Evolutionary conservation across 345 rosid species (phyloP), one percentile per base, ranked within the genome.

Genomic region (Anacardium occidentale): DNA sequence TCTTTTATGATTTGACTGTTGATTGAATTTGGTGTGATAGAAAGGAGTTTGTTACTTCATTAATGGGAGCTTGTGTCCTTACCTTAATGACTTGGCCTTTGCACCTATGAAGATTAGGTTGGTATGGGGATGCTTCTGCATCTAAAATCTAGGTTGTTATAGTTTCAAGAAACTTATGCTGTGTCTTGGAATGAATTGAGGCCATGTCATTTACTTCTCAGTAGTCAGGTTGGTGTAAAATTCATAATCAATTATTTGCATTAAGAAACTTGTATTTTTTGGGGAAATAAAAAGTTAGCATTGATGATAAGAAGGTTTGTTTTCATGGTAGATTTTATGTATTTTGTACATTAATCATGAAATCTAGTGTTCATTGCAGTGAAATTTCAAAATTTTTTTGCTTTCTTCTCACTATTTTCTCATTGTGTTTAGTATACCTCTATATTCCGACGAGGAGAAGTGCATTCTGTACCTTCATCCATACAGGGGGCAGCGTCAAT

Each of bases 381-480:
- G 76, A 65, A 5, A 72, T 59, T 76, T 75, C 71, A 18, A 9
- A 66, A 44, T 20, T 7, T 29, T 29, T 29, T 29, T 29, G 3
- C 32, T 29, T 55, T 55, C 67, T 22, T 17, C 69, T 71, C 6
- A 17, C 40, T 52, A 57, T 51, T 18, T 73, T 73, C 70, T 51
- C 24, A 12, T 68, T 70, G 14, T 75, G 78, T 79, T 74, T 63
- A 94, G 98, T 92, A 90, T 76, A 61, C 82, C 44, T 74, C 88
- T 42, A 74, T 94, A 48, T 94, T 92, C 78, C 86, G 76, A 82
- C 86, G 97, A 85, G 94, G 90, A 73, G 95, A 94, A 68, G 70
- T 86, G 66, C 92, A 82, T 68, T 84, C 97, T 64, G 77, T 88
- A 69, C 87, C 97, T 66, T 86, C 97, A 64, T 85, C 97, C 48